phyloP scores from a whole-genome alignment of 2,329 filamentous ascomycete genomes.

The Fusarium pseudograminearum region DNA sequence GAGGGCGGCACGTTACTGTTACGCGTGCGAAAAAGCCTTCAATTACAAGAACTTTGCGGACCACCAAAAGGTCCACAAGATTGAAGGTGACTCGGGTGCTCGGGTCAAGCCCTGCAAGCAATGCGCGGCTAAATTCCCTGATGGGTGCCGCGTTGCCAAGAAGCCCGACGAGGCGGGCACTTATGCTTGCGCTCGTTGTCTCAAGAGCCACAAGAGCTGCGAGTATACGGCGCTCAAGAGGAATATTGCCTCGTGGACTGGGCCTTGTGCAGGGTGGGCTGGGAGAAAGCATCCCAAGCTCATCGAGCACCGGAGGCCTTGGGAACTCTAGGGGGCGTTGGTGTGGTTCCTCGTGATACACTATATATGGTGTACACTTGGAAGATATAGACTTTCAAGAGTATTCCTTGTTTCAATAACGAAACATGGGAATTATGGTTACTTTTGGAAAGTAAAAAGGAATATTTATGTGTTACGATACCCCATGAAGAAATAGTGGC shows the following conservation, averaged over 20 bases:
- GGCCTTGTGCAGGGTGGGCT: no score
- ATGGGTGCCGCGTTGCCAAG: neutral
- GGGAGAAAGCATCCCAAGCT: no score
- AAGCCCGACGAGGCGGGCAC: neutral
- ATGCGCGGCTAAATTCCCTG: neutral
- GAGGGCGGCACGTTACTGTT: neutral
- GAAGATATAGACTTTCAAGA: no score
- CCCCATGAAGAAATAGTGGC: no score
- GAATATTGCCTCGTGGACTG: no score
- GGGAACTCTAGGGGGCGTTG: neutral
- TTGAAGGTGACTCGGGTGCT: neutral
- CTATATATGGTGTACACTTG: no score
- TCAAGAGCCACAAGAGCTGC: neutral
- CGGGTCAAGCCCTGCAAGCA: neutral
- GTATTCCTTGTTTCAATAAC: no score
- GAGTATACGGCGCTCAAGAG: neutral
- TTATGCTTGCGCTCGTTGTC: neutral
- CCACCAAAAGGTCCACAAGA: neutral
- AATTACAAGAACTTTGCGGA: neutral
- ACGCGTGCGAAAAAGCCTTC: accelerated
- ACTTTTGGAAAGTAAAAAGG: no score
- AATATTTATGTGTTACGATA: no score
- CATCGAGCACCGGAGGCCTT: no score
- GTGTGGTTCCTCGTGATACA: neutral
- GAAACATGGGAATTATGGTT: no score